Evolutionary conservation across 805 yeast genomes (phyloP), one percentile per base, ranked within the genome.

Genomic region (Cyberlindnera veronae): DNA sequence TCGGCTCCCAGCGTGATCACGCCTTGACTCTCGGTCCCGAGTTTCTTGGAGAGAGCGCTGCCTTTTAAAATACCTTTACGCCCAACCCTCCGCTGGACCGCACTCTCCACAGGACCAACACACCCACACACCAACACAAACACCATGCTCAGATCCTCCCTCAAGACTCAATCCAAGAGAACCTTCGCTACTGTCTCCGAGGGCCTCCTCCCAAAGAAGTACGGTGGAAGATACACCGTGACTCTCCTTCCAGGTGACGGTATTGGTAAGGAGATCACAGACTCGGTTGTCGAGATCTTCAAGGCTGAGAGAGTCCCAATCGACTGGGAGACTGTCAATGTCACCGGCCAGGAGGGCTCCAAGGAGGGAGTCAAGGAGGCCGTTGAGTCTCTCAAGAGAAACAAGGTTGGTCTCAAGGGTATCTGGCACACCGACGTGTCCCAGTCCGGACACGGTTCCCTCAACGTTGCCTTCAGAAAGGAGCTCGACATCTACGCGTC

Each of bases 171-270:
- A 35, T 63, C 57, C 49, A 64, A 68, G 61, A 44, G 73, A 22
- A 53, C 70, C 34, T 84, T 88, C 44, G 74, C 87, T 36, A 66
- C 80, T 21, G 54, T 53, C 40, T 74, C 83, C 40, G 84, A 79
- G 62, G 58, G 75, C 45, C 75, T 76, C 49, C 72, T 85, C 58
- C 95, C 95, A 58, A 87, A 87, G 72, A 84, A 86, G 69, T 89
- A 87, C 70, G 98, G 98, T 55, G 96, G 96, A 48, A 82, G 82
- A 63, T 90, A 79, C 75, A 85, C 91, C 38, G 96, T 93, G 43
- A 91, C 99, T 36, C 75, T 91, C 64, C 83, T 91, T 55, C 98
- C 98, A 44, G 96, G 99, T 69, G 99, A 91, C 63, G 98, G 98
- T 77, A 84, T 90, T 53, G 99, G 99, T 67, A 83, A 82, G 61